Evolutionary conservation across 805 yeast genomes (phyloP), one percentile per base, ranked within the genome.

Genomic region (Candida khao-thaluensis): DNA sequence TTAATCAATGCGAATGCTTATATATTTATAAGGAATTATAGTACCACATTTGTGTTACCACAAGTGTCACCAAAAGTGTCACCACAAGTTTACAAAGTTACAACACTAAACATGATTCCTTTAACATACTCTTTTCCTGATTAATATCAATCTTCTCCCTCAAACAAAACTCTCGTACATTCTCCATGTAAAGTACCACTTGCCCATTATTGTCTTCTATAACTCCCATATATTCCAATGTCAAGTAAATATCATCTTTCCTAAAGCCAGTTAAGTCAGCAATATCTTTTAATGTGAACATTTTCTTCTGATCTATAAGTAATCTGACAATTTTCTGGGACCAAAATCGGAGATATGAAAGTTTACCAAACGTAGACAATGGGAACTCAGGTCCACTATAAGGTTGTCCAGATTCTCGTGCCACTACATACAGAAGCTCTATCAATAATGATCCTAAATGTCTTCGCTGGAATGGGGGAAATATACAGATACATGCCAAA

Each of bases 371-470:
- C 0, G 83, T 82, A 5, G 95, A 85, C 7, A 93, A 64, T 1
- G 99, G 99, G 47, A 80, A 74, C 56, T 93, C 99, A 0, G 99
- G 99, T 0, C 97, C 95, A 43, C 96, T 88, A 2, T 76, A 60
- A 15, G 67, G 50, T 21, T 77, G 79, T 30, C 85, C 85, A 27
- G 77, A 63, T 11, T 50, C 42, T 29, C 45, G 66, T 0, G 96
- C 87, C 15, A 90, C 57, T 21, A 73, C 80, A 54, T 91, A 93
- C 26, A 95, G 86, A 49, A 88, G 85, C 44, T 87, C 87, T 11
- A 93, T 86, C 27, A 93, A 57, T 8, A 87, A 66, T 4, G 87
- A 79, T 0, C 98, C 99, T 17, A 90, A 58, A 6, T 79, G 82
- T 28, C 74, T 72, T 42, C 87, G 70, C 57, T 91, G 98, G 57